Conservation (phyloP, 257 asterid genomes). For the Salvia splendens region DNA sequence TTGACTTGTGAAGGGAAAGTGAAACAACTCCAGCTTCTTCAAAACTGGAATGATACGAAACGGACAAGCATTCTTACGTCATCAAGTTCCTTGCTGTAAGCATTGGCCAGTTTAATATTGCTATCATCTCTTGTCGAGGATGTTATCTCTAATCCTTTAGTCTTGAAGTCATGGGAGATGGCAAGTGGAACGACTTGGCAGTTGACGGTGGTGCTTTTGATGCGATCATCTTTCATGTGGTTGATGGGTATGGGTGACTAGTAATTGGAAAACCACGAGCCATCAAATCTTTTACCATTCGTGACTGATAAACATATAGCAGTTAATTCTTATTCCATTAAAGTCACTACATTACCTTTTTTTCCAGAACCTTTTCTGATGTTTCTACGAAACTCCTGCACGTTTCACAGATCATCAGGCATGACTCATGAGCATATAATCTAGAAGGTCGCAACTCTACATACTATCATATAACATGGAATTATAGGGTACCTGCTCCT, state of each 20-base stretch:
- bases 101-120: constrained; percentile 70
- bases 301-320: too few species aligned
- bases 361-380: constrained; percentile 42
- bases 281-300: neutral
- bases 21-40: constrained; percentile 13
- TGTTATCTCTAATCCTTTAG: constrained; percentile 47
- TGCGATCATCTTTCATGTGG: constrained; percentile 36
- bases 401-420: constrained; percentile 32
- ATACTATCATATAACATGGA: constrained; percentile 29
- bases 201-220: constrained; percentile 28
- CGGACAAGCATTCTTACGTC: constrained; percentile 51
- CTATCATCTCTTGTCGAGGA: constrained; percentile 45
- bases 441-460: constrained; percentile 9
- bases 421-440: constrained; percentile 1
- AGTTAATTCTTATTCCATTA: neutral
- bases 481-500: constrained; percentile 52
- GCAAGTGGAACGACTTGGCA: constrained; percentile 36
- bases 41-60: constrained; percentile 15
- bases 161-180: constrained; percentile 36
- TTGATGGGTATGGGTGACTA: constrained; percentile 42
- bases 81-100: constrained; percentile 69
- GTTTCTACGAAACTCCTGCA: constrained; percentile 58
- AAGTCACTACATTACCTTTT: constrained; percentile 48
- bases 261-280: constrained; percentile 26
- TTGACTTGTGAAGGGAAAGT: neutral